Base-by-base conservation (phyloP, 75 land plant genomes). In the Selaginella moellendorffii region DNA sequence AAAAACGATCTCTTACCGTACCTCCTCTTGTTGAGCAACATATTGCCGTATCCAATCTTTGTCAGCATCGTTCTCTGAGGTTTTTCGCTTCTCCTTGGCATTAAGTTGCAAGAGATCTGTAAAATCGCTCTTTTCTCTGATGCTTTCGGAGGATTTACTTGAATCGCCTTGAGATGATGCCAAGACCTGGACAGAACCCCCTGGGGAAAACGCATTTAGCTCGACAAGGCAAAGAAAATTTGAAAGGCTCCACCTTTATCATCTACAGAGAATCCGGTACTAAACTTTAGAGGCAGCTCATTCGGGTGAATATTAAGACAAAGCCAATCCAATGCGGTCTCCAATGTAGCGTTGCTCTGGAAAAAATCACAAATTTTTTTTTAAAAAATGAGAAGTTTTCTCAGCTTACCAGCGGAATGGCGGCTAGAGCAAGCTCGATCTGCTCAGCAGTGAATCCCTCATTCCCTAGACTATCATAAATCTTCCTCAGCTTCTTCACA, bases 261-360 rank as follows among this genome's bases (percentile, higher is more conserved):
- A 20, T 65, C 67, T 1, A 25, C 54, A 65, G 12, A 2, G 2
- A 52, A 23, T n/a, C 61, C 27, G 10, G 8, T 87, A 9, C 88
- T 76, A 65, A 84, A 90, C 67, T 90, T 90, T 28, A 75, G 52
- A 0, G 97, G 97, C 18, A 90, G 88, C 69, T 90, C 93, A 75
- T 79, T 63, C 0, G 90, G 70, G 1, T 88, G 79, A 29, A 90
- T 54, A 62, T 90, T 90, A 26, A 90, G 76, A 74, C 97, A 90
- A 52, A 90, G 63, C 97, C 97, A 90, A 68, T 90, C 97, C 64
- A 90, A 72, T 28, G 88, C 93, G 53, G 77, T 31, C 69, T 87
- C 93, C 73, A 84, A 75, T 14, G 97, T 78, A 21, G n/a, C n/a
- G 5, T 56, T 56, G 8, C n/a, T 19, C 19, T 2, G n/a, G 24